Evolutionary conservation across 2,329 filamentous ascomycete genomes (phyloP), one percentile per base, ranked within the genome.

Genomic region (Monosporascus sp.): DNA sequence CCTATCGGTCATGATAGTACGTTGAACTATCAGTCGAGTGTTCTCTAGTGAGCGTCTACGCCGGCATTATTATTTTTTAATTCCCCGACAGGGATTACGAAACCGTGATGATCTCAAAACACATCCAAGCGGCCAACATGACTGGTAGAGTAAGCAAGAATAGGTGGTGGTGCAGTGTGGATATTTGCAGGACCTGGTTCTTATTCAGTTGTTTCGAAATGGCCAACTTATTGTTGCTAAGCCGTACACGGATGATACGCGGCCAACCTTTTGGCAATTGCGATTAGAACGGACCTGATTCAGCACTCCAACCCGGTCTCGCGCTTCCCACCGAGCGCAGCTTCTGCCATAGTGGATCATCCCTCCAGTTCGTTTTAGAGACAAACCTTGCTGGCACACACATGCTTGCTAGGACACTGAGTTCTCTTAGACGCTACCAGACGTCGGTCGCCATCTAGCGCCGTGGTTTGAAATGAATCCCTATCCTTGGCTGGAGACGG

Each of bases 401-500:
- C 64, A 73, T 71, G 68, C 71, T 68, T 61, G 66, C 66, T 67
- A 66, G 73, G 73, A 73, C 69, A 66, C 64, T 57, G 58, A 63
- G 61, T 59, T 60, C 5, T 47, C 48, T 50, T 54, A 46, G 44
- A 43, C 40, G 49, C 31, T 34, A 34, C 31, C 11, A 14, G 31
- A 5, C 31, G 14, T 34, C 31, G 31, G 11, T 14, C 31, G 4
- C 9, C 31, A 34, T 34, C 31, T 34, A 34, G 31, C 31, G 31
- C 31, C 31, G 31, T 14, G 4, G 9, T 5, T 43, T 45, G 43
- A 24, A 51, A 49, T 57, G 27, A 52, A 37, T 40, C 38, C 37
- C 16, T 53, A 41, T 43, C 22, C n/a, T 40, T 31, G 38, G 26
- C 38, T 17, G 20, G 50, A 50, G 26, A 27, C 44, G n/a, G 49